These are phyloP conservation scores for Moringa oleifera DNA, from an alignment of 345 rosid genomes.

Conservation along the genomic window DNA sequence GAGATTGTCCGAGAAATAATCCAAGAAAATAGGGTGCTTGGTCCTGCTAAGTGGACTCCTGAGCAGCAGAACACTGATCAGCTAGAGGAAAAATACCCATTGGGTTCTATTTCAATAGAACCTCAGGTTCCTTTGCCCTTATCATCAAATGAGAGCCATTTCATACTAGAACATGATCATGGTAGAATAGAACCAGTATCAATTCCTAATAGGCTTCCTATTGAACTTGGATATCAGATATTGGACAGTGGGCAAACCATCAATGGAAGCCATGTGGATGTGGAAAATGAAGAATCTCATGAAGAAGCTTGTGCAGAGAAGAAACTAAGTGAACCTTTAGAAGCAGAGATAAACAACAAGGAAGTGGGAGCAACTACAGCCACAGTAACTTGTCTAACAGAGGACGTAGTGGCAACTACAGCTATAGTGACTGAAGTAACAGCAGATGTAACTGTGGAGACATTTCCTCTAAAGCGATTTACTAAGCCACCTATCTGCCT, in stretches of 20 bases:
- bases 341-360: slow-evolving; percentile 17
- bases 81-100: slow-evolving; percentile 39
- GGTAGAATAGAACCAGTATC: slow-evolving; percentile 19
- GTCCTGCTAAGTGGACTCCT: slow-evolving; percentile 54
- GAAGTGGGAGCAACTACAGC: slow-evolving; percentile 7
- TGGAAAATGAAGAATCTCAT: slow-evolving; percentile 22
- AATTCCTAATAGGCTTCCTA: slow-evolving; percentile 17
- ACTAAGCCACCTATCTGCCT: slow-evolving; percentile 16
- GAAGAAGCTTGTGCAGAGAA: slow-evolving; percentile 14
- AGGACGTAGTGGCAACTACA: slow-evolving; percentile 6
- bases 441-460: slow-evolving; percentile 39
- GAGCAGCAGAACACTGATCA: slow-evolving; percentile 32
- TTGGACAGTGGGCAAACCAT: slow-evolving; percentile 22
- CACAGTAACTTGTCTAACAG: slow-evolving; percentile 10
- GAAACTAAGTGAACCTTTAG: slow-evolving; percentile 16
- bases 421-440: slow-evolving; percentile 22
- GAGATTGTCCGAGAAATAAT: slow-evolving; percentile 96
- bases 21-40: slow-evolving; percentile 93
- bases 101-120: slow-evolving; percentile 52
- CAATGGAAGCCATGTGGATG: slow-evolving; percentile 26
- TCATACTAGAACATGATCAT: slow-evolving; percentile 22
- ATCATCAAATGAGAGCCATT: slow-evolving; percentile 32
- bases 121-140: slow-evolving; percentile 34
- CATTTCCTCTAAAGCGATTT: slow-evolving; percentile 47
- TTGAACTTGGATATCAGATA: slow-evolving; percentile 21